A percentile compares a stretch with the other conserved stretches of the same genome.
Conservation (phyloP, 805 yeast species). For the Yamadazyma endophytica region DNA sequence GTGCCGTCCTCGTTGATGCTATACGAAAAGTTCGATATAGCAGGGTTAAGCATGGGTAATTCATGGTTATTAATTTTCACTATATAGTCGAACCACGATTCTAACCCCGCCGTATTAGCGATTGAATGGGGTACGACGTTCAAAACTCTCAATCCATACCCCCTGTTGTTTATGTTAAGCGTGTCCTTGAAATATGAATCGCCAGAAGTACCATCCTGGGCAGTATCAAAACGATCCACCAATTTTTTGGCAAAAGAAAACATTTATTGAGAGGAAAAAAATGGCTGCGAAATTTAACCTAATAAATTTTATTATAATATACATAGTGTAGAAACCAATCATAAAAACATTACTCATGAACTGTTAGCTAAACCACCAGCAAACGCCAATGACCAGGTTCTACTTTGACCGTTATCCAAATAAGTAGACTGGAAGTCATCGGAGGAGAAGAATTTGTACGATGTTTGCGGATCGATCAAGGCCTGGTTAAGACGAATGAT, state of each 20-base stretch:
- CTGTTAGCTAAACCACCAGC: constrained; percentile 44
- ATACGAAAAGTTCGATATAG: constrained; percentile 23
- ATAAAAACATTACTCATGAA: constrained; percentile 4
- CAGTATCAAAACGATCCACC: constrained; percentile 37
- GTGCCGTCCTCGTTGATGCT: constrained; percentile 39
- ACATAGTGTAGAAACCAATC: constrained; percentile 1
- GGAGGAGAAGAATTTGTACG: constrained; percentile 56
- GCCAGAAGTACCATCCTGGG: constrained; percentile 9
- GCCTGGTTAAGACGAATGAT: constrained; percentile 74
- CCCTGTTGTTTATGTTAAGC: constrained; percentile 32
- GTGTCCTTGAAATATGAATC: constrained; percentile 36
- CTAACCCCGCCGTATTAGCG: constrained; percentile 43
- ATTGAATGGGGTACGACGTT: constrained; percentile 35
- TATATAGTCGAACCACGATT: constrained; percentile 84
- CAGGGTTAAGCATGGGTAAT: constrained; percentile 36
- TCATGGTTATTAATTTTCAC: constrained; percentile 77
- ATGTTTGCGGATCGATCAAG: constrained; percentile 57
- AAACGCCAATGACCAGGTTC: constrained; percentile 59
- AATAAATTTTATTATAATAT: neutral
- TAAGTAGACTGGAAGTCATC: constrained; percentile 22
- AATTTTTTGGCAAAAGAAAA: constrained; percentile 42
- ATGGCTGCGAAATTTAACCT: neutral
- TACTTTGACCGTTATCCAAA: constrained; percentile 60
- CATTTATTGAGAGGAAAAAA: constrained; percentile 18
- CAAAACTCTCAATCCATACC: constrained; percentile 36